Base-by-base conservation (phyloP, 2,329 filamentous ascomycete species). In the Cladobotryum mycophilum region DNA sequence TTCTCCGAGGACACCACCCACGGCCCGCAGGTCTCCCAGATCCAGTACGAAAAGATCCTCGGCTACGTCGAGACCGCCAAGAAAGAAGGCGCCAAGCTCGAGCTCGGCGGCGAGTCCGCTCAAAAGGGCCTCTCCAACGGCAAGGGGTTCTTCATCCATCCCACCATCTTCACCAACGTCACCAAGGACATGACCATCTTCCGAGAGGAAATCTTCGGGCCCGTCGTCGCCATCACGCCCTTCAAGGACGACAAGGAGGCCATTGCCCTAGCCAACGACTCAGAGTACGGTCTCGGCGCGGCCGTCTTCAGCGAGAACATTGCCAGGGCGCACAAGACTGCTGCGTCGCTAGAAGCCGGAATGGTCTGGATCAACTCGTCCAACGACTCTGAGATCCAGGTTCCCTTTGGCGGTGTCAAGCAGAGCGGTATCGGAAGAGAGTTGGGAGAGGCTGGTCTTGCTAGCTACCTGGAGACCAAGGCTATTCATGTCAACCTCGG, bases 11-110 rank as follows among this genome's bases (percentile, higher is more conserved):
- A 72, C 36, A 88, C 85, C 1, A 86, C 84, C 70, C 86, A 89
- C 61, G 87, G 87, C 0, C 87, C 87, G 0, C 86, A 89, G 61
- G 80, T 89, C 42, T 85, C 84, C 5, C 84, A 84, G 63, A 67
- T 73, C 7, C 86, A 90, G 62, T 86, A 85, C 59, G 84, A 89
- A 46, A 75, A 81, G 37, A 78, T 92, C 2, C 72, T 90, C 25
- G 75, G 75, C 1, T 92, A 85, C 64, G 81, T 91, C 41, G 79
- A 89, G 49, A 63, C 75, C 5, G 87, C 85, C 15, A 86, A 86
- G 61, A 74, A 75, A 4, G 84, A 88, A 61, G 86, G 86, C n/a
- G 84, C 85, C 1, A 86, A 74, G 5, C 72, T 90, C 1, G 71
- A 78, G 17, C 67, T 76, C 2, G 86, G 87, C 13, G 87, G 86